Evolutionary conservation across 768 basidiomycete species (phyloP).

Genomic region (Podaxis sp.): DNA sequence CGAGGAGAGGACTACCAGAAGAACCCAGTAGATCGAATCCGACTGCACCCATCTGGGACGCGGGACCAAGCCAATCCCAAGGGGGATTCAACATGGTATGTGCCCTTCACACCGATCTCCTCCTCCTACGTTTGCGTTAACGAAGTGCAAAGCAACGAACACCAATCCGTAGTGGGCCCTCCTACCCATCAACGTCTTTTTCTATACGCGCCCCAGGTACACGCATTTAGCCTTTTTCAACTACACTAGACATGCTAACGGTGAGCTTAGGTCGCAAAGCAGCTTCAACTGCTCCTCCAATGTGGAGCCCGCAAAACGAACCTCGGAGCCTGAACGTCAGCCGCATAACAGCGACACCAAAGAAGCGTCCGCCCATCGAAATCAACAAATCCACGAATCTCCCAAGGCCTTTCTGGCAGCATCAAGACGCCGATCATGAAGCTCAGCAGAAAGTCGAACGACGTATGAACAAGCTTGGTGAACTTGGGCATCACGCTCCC

Average conservation of each 20-base stretch:
- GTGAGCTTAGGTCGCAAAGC: constrained; percentile 2
- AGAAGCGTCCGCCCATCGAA: constrained; percentile 4
- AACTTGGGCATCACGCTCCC: neutral
- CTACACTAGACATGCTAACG: neutral
- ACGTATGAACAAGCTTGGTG: constrained; percentile 5
- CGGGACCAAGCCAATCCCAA: neutral
- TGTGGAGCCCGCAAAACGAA: constrained; percentile 10
- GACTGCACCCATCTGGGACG: neutral
- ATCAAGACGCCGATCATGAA: constrained; percentile 9
- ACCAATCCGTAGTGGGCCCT: neutral
- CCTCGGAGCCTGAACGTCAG: constrained; percentile 3
- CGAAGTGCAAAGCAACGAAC: neutral
- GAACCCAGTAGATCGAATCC: neutral
- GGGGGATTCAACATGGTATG: neutral
- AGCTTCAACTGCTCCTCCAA: neutral
- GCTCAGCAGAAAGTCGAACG: constrained; percentile 7
- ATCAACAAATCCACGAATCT: constrained; percentile 2
- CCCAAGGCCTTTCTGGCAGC: constrained; percentile 9
- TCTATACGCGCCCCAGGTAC: neutral
- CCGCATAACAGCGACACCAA: constrained; percentile 3
- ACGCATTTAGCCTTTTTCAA: neutral
- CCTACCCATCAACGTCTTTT: neutral
- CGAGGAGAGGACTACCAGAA: neutral
- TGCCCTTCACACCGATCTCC: too few species aligned
- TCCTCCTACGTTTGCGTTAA: neutral